Evolutionary conservation across 768 basidiomycete species (phyloP), one percentile per base, ranked within the genome.

Genomic region (Termitomyces heimii): DNA sequence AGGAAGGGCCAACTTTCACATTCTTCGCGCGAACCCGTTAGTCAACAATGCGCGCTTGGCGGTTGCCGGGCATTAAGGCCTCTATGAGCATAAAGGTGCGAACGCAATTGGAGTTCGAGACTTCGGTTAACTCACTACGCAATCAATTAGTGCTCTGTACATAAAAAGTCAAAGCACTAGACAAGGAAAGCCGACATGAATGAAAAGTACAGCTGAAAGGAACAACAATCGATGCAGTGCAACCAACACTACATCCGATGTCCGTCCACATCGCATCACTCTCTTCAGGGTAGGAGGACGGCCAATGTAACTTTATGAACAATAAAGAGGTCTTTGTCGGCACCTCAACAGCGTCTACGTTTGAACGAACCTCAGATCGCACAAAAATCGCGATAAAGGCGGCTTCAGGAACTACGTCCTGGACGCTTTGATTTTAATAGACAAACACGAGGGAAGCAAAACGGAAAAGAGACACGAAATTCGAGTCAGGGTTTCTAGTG

Each of bases 301-400:
- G 37, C n/a, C 34, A 32, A 51, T 28, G 28, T n/a, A 29, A 40
- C 22, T 34, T 20, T 14, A 32, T 45, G 47, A 45, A 34, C 22
- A 42, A 46, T 42, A 47, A 48, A 54, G 20, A 52, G 43, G 26
- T 29, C 31, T 20, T 56, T 49, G 29, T 24, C 47, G 39, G 39
- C n/a, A 31, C 44, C 37, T 40, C n/a, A 2, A 34, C 22, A 31
- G 34, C n/a, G n/a, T 37, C 44, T 44, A n/a, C 20, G n/a, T 57
- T 42, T 39, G 20, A 29, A 35, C 54, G 37, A 35, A 47, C 53
- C n/a, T 39, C 49, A 42, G 8, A 32, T 46, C 66, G 68, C 68
- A 68, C 68, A 60, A 65, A 71, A 71, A 71, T 67, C 72, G 71
- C 70, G 72, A 74, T 71, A 24, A 53, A 53, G 66, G 46, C 43